Conservation (phyloP, 306 rosid genomes). For the Abrus pulchellus region DNA sequence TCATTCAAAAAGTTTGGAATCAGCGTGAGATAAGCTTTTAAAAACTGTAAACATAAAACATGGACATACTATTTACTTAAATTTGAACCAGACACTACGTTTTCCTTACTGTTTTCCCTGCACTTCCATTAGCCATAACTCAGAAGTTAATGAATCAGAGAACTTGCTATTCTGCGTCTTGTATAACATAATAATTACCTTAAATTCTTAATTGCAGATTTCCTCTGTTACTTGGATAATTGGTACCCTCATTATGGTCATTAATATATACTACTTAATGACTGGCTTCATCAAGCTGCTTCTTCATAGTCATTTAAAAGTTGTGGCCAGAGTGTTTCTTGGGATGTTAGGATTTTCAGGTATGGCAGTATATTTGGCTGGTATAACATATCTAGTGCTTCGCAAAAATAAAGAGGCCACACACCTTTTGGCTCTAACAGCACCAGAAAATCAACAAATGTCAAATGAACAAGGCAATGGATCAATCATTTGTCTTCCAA, state of each 20-base stretch:
- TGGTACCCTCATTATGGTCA: conserved; percentile 73
- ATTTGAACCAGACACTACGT: background rate
- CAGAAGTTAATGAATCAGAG: conserved; percentile 13
- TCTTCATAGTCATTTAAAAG: conserved; percentile 62
- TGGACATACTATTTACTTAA: background rate
- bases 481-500: conserved; percentile 58
- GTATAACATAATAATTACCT: conserved; percentile 30
- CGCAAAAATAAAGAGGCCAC: conserved; percentile 71
- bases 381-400: conserved; percentile 75
- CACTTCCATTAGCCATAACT: conserved; percentile 3
- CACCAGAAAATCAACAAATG: conserved; percentile 68
- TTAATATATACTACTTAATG: conserved; percentile 78
- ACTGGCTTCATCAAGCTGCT: conserved; percentile 77
- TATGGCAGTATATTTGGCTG: conserved; percentile 82
- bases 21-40: background rate
- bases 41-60: background rate
- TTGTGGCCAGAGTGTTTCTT: conserved; percentile 65
- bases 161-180: conserved; percentile 15
- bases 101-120: background rate
- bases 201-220: conserved; percentile 60
- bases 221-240: conserved; percentile 82
- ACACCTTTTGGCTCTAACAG: conserved; percentile 71
- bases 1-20: background rate
- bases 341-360: conserved; percentile 87
- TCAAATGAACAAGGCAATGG: conserved; percentile 56